These are phyloP conservation scores for Vaccinium vitisidaea DNA, from an alignment of 148 eudicot genomes.

Conservation along the genomic window DNA sequence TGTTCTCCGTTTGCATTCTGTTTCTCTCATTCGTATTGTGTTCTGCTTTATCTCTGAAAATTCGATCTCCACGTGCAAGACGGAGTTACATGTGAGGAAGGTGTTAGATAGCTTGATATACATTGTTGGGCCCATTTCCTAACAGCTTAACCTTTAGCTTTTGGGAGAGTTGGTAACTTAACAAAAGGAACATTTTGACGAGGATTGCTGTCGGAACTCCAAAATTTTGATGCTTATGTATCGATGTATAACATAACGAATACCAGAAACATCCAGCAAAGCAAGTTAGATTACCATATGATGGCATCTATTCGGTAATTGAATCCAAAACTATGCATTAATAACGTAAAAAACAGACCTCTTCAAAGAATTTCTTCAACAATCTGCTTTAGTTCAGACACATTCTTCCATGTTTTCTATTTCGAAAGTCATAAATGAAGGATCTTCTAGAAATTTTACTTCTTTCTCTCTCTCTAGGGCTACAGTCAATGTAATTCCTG, in stretches of 20 bases:
- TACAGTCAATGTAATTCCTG: not conserved
- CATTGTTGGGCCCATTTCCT: too few species aligned
- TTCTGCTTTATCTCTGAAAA: too few species aligned
- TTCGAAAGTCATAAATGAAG: not conserved
- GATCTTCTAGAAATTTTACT: slow-evolving; percentile 1
- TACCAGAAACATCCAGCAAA: not conserved
- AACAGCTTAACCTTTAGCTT: too few species aligned
- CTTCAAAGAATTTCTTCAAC: not conserved
- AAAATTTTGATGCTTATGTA: not conserved
- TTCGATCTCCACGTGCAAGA: too few species aligned
- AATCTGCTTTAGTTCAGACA: not conserved
- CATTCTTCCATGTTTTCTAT: slow-evolving; percentile 5
- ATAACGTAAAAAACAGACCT: not conserved
- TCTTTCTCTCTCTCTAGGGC: not conserved
- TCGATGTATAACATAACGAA: not conserved
- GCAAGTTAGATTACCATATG: slow-evolving; percentile 1
- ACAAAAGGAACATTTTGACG: not conserved
- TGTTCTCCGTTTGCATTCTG: too few species aligned
- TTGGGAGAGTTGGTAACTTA: too few species aligned
- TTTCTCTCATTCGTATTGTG: too few species aligned
- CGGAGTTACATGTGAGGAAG: too few species aligned
- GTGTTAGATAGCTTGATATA: too few species aligned
- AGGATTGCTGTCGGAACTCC: not conserved
- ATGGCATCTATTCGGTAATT: not conserved
- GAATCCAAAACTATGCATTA: not conserved